Evolutionary conservation across 2,329 filamentous ascomycete species (phyloP).

Genomic region (Alternaria brassicicola): DNA sequence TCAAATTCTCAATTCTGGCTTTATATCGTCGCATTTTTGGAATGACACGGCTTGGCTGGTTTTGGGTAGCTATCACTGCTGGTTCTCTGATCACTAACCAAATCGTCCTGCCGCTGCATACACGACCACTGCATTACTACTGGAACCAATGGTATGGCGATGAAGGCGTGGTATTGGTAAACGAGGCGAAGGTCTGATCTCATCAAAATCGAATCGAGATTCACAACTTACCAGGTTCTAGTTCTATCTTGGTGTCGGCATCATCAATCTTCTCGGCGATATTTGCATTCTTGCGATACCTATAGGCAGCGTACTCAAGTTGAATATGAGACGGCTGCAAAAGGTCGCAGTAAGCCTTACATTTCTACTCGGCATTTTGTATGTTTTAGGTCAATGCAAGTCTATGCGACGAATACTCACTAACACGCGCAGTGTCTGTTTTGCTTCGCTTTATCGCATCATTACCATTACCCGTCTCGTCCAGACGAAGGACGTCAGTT

Average conservation of each 20-base stretch:
- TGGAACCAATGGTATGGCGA: conserved; percentile 6
- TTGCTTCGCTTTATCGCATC: conserved; percentile 37
- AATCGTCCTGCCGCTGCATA: conserved; percentile 2
- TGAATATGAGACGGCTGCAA: conserved; percentile 26
- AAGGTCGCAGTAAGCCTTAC: conserved; percentile 33
- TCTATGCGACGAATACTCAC: neutral
- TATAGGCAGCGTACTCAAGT: conserved; percentile 12
- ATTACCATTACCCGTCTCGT: conserved; percentile 31
- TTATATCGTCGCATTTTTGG: conserved; percentile 38
- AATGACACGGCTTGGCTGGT: conserved; percentile 20
- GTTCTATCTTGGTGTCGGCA: conserved; percentile 33
- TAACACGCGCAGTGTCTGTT: conserved; percentile 16
- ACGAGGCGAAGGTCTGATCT: conserved; percentile 27
- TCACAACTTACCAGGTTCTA: conserved; percentile 7
- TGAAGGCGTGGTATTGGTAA: conserved; percentile 20
- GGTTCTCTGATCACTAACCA: conserved; percentile 4
- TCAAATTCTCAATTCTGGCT: conserved; percentile 36
- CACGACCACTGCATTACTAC: conserved; percentile 1
- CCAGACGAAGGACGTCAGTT: conserved; percentile 28
- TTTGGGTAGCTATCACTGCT: conserved; percentile 1
- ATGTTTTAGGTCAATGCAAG: neutral
- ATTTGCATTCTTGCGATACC: conserved; percentile 20
- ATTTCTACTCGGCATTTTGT: conserved; percentile 37
- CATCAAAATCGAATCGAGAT: too few species aligned
- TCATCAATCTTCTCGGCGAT: conserved; percentile 35